Conservation (phyloP, 208 protist genomes). For the Naegleria fowleri region DNA sequence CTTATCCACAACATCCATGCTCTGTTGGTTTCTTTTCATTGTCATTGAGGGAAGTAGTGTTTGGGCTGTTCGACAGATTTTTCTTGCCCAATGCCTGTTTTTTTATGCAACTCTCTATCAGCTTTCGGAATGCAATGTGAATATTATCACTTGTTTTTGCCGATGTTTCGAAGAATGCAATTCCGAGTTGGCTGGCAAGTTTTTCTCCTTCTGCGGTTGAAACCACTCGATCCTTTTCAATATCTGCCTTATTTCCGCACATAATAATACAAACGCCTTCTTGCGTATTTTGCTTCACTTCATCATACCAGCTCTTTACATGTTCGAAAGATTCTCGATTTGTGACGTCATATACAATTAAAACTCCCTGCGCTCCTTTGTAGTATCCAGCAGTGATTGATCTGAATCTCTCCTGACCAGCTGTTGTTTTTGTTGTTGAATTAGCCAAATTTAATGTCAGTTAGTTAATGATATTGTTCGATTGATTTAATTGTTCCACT, state of each 20-base stretch:
- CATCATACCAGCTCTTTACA: slow-evolving; percentile 63
- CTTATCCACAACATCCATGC: background rate
- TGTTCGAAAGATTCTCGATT: slow-evolving; percentile 63
- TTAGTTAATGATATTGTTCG: background rate
- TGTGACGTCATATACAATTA: slow-evolving; percentile 78
- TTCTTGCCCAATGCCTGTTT: background rate
- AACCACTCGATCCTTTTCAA: background rate
- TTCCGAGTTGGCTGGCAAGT: slow-evolving; percentile 56
- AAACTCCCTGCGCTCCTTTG: slow-evolving; percentile 66
- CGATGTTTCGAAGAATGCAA: slow-evolving; percentile 97
- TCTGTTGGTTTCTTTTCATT: background rate
- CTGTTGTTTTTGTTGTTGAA: background rate
- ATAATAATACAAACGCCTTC: slow-evolving; percentile 57
- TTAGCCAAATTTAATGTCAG: background rate
- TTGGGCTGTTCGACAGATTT: background rate
- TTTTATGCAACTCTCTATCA: slow-evolving; percentile 47
- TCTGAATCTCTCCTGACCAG: background rate
- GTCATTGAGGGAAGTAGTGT: background rate
- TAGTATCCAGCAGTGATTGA: slow-evolving; percentile 51
- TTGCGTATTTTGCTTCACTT: slow-evolving; percentile 58
- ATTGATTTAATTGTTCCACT: background rate
- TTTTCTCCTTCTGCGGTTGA: background rate
- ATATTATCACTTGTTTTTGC: slow-evolving; percentile 97
- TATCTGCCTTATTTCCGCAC: slow-evolving; percentile 71
- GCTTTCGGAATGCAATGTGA: slow-evolving; percentile 94